Evolutionary conservation across 2,329 filamentous ascomycete genomes (phyloP), one percentile per base, ranked within the genome.

Genomic region (Colletotrichum sp.): DNA sequence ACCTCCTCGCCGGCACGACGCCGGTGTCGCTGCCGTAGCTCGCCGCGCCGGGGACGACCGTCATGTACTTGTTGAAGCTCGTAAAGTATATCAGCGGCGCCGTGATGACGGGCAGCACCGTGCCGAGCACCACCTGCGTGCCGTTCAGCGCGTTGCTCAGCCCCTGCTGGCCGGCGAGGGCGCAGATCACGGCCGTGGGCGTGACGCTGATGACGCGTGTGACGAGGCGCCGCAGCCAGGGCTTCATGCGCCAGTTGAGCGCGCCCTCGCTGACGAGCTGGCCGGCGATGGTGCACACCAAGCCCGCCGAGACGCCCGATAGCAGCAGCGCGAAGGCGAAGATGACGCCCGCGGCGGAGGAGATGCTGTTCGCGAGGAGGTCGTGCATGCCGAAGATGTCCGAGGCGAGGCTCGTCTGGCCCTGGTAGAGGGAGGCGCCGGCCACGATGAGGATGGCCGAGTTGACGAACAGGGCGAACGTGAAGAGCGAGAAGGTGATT

Each of bases 241-340:
- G 95, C 77, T 89, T 89, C 39, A 96, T 84, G 6, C 86, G 91
- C 94, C 95, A 96, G 64, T 92, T 91, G 55, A 98, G 84, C 77
- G 95, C 95, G 12, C 95, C 95, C 83, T 98, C 95, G 78, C 92
- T 93, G 44, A 98, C 93, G 92, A 98, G 96, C 83, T 98, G 95
- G 0, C 95, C 95, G 0, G 95, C 91, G 79, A 98, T 97, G 4
- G 96, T 98, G 85, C 95, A 98, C 5, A 98, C 93, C 59, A 98
- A 95, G 6, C 95, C 95, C 0, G 95, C 95, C 2, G 93, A 95
- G 15, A 95, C 90, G 16, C 95, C 95, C 0, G 94, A 96, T 0
- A 98, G 90, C 0, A 98, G 89, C 1, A 98, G 87, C 0, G 95
- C 95, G 3, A 98, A 87, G 1, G 95, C 95, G 79, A 98, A 98